Evolutionary conservation across 768 basidiomycete genomes (phyloP), one percentile per base, ranked within the genome.

Genomic region (Tylopilus intermedius): DNA sequence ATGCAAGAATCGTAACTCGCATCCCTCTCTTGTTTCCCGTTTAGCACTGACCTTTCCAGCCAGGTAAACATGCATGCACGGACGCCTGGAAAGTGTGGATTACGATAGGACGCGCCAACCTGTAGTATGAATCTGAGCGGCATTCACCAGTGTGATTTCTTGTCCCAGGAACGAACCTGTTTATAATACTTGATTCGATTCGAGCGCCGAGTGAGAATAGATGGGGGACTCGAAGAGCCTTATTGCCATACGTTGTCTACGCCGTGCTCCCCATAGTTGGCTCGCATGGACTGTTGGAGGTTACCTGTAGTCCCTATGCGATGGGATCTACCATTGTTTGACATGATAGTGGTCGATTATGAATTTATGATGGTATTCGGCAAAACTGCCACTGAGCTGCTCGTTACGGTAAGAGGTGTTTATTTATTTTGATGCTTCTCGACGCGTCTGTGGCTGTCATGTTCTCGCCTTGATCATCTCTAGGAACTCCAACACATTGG

Each of bases 21-120:
- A n/a, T 45, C 32, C 18, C 24, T 38, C 39, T 18, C 1, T 3
- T 18, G 11, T 33, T 10, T 8, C 30, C 43, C n/a, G 11, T 27
- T 21, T 54, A 42, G 5, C 39, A 56, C 66, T 51, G 50, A 77
- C 80, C 70, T 74, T 63, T 76, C 78, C 18, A 83, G 64, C 79
- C 79, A 80, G 26, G 73, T 62, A 56, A 76, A 76, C 21, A 82
- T 67, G 62, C 77, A 78, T 27, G 75, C 76, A 52, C 79, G 75
- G 49, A 87, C 74, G 6, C 83, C 84, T 2, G 81, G 83, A 56
- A 80, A 86, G 67, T 87, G 86, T 0, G 86, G 84, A 61, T 88
- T 88, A 11, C 85, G 79, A 67, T 89, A 87, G 9, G 78, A 81
- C 18, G 80, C 67, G n/a, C 80, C 79, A 1, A 86, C 83, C 71